phyloP scores from a whole-genome alignment of 306 rosid species.

The Castanospermum australe region DNA sequence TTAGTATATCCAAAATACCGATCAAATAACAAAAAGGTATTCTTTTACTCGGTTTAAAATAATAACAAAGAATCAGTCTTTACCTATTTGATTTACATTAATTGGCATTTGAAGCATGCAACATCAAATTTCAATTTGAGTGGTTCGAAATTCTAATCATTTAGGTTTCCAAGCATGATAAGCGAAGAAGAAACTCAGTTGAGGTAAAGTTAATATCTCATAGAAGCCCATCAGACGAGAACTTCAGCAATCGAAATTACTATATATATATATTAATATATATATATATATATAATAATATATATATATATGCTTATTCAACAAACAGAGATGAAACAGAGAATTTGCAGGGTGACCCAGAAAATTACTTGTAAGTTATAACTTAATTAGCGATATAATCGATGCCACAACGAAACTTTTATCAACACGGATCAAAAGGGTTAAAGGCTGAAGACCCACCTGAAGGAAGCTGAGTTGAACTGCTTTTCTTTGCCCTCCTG shows the following conservation, averaged over 20 bases:
- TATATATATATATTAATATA: too few relatives aligned
- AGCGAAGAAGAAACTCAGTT: background rate
- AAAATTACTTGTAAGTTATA: background rate
- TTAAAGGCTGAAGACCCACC: conserved; percentile 35
- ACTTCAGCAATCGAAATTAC: background rate
- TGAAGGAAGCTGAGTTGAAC: conserved; percentile 49
- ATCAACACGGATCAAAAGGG: background rate
- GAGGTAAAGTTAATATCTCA: background rate
- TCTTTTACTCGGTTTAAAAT: background rate
- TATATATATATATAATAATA: too few relatives aligned
- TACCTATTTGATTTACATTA: background rate
- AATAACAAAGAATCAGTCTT: background rate
- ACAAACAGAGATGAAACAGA: background rate
- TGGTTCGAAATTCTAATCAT: background rate
- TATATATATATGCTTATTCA: background rate
- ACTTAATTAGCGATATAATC: background rate
- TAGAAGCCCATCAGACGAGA: background rate
- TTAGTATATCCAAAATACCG: too few relatives aligned
- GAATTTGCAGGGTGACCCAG: background rate
- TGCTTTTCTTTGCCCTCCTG: conserved; percentile 48
- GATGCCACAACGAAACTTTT: background rate
- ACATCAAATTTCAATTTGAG: background rate
- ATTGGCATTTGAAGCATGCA: background rate
- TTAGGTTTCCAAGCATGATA: background rate
- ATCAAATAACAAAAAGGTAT: too few relatives aligned